These are phyloP conservation scores for Candida mattraensis DNA, from an alignment of 805 yeast genomes.

Conservation along the genomic window DNA sequence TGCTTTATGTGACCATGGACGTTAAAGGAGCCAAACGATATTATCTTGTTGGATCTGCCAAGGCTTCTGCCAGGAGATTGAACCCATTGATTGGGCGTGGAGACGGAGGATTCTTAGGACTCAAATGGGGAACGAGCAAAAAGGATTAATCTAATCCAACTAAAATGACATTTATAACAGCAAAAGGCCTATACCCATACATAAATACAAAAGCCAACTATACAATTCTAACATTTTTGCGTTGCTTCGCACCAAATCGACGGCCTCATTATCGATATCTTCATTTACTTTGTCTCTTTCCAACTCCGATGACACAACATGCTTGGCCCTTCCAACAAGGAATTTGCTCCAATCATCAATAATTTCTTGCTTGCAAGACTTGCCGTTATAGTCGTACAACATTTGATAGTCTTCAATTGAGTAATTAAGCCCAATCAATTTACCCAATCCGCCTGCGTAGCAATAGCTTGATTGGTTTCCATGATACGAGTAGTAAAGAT, in stretches of 20 bases:
- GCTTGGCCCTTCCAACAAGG: slow-evolving; percentile 20
- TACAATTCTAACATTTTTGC: background rate
- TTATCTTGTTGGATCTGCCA: slow-evolving; percentile 65
- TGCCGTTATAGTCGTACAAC: slow-evolving; percentile 23
- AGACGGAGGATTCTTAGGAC: slow-evolving; percentile 68
- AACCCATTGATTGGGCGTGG: slow-evolving; percentile 40
- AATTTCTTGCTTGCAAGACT: slow-evolving; percentile 25
- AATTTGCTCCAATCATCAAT: slow-evolving; percentile 27
- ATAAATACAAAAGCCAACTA: slow-evolving; percentile 2
- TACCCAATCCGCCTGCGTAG: slow-evolving; percentile 18
- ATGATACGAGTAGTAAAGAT: slow-evolving; percentile 33
- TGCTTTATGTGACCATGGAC: slow-evolving; percentile 72
- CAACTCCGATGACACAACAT: slow-evolving; percentile 7
- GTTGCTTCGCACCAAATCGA: background rate
- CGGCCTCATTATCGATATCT: slow-evolving; percentile 13
- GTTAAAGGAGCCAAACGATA: slow-evolving; percentile 68
- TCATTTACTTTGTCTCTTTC: slow-evolving; percentile 19
- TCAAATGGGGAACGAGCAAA: slow-evolving; percentile 78
- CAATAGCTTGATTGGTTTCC: slow-evolving; percentile 19
- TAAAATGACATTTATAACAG: too few species aligned
- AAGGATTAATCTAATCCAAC: slow-evolving; percentile 44
- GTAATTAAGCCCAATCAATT: slow-evolving; percentile 13
- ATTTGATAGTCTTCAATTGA: slow-evolving; percentile 17
- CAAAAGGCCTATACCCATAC: too few species aligned
- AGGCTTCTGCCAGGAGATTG: slow-evolving; percentile 42